Evolutionary conservation across 2,329 filamentous ascomycete species (phyloP).

Genomic region (Colletotrichum caudatum): DNA sequence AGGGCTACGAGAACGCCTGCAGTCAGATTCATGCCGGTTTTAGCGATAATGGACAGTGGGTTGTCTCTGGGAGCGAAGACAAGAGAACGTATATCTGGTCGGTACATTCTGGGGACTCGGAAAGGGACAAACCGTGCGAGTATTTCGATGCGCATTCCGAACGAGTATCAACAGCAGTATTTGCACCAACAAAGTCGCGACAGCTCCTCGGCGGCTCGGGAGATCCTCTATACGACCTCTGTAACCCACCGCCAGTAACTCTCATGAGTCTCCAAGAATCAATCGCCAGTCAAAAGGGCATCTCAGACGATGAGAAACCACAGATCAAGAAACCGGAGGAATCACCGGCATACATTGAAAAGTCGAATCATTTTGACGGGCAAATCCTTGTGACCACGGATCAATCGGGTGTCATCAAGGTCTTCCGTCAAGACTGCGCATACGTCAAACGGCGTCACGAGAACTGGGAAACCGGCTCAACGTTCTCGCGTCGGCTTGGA

Average conservation of each 20-base stretch:
- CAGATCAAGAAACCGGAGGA: slow-evolving; percentile 67
- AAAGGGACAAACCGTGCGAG: slow-evolving; percentile 87
- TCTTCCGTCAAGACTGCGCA: slow-evolving; percentile 95
- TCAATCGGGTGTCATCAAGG: slow-evolving; percentile 88
- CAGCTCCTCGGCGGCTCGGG: slow-evolving; percentile 83
- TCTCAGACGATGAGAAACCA: slow-evolving; percentile 51
- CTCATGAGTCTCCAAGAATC: slow-evolving; percentile 79
- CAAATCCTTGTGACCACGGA: slow-evolving; percentile 95
- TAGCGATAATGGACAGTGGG: slow-evolving; percentile 85
- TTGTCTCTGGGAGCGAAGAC: slow-evolving; percentile 95
- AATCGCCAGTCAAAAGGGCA: slow-evolving; percentile 55
- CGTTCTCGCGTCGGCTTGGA: slow-evolving; percentile 75
- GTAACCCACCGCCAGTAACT: slow-evolving; percentile 92
- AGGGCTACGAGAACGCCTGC: slow-evolving; percentile 88
- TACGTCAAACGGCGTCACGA: slow-evolving; percentile 81
- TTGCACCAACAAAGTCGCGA: slow-evolving; percentile 83
- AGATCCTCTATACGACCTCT: slow-evolving; percentile 95
- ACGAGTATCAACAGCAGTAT: slow-evolving; percentile 88
- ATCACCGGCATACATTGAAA: slow-evolving; percentile 81
- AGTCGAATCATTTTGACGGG: slow-evolving; percentile 80
- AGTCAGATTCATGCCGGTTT: slow-evolving; percentile 93
- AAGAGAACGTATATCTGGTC: slow-evolving; percentile 92
- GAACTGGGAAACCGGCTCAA: slow-evolving; percentile 81
- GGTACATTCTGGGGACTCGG: slow-evolving; percentile 67
- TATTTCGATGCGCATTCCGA: slow-evolving; percentile 91